Conservation (phyloP, 2,329 filamentous ascomycete genomes). For the Claviceps fusiformis region DNA sequence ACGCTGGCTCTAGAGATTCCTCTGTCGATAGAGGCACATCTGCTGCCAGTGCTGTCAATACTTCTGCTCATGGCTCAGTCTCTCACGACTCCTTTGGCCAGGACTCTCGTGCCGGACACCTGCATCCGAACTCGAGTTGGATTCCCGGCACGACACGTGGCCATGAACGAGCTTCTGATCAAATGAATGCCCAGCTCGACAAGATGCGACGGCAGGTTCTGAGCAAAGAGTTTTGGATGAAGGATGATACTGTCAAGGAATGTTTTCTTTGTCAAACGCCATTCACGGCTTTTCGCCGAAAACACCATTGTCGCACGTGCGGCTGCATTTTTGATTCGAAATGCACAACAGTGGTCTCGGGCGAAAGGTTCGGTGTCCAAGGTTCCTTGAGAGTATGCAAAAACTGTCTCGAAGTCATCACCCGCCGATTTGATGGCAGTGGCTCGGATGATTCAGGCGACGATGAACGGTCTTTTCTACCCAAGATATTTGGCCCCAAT, state of each 20-base stretch:
- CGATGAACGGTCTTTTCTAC: slow-evolving; percentile 58
- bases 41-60: slow-evolving; percentile 43
- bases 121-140: slow-evolving; percentile 31
- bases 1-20: slow-evolving; percentile 40
- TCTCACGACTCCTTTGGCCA: slow-evolving; percentile 42
- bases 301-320: slow-evolving; percentile 91
- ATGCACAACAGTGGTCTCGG: slow-evolving; percentile 84
- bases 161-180: slow-evolving; percentile 40
- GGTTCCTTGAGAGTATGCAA: slow-evolving; percentile 83
- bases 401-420: slow-evolving; percentile 81
- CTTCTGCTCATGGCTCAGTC: slow-evolving; percentile 44
- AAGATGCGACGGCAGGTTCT: slow-evolving; percentile 77
- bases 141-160: slow-evolving; percentile 44
- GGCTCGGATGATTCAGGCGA: slow-evolving; percentile 77
- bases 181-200: slow-evolving; percentile 46
- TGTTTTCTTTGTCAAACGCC: slow-evolving; percentile 85
- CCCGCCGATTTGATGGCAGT: slow-evolving; percentile 77
- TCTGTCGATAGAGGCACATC: slow-evolving; percentile 44
- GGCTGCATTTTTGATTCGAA: slow-evolving; percentile 98
- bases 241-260: slow-evolving; percentile 93
- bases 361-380: slow-evolving; percentile 73
- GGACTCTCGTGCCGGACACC: slow-evolving; percentile 29
- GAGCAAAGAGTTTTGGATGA: slow-evolving; percentile 98
- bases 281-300: slow-evolving; percentile 87
- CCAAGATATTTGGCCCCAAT: slow-evolving; percentile 45